Conservation (phyloP, 2,329 filamentous ascomycete species). For the Aspergillus sp. region DNA sequence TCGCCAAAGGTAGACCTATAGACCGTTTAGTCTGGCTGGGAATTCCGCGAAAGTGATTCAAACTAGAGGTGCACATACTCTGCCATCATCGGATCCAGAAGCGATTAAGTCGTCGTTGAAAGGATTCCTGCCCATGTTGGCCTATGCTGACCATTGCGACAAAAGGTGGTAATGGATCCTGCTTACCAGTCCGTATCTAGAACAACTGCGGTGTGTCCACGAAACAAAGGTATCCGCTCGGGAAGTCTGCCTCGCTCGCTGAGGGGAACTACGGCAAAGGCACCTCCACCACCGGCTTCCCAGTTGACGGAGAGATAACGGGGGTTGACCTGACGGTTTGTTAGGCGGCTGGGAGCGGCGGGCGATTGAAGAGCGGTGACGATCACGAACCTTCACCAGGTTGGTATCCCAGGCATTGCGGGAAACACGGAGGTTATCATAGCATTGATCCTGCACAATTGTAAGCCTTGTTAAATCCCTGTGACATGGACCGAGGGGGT, state of each 20-base stretch:
- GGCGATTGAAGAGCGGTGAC: conserved; percentile 27
- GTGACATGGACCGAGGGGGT: not conserved
- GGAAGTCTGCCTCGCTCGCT: conserved; percentile 87
- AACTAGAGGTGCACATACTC: conserved; percentile 48
- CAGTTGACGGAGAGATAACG: conserved; percentile 97
- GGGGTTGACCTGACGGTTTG: conserved; percentile 72
- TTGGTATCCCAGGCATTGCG: conserved; percentile 99
- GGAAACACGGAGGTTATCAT: conserved; percentile 95
- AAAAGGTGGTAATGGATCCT: conserved; percentile 16
- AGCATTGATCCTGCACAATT: conserved; percentile 75
- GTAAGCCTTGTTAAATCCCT: conserved; percentile 5
- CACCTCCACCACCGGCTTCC: conserved; percentile 93
- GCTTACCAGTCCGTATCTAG: conserved; percentile 93
- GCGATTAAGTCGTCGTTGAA: conserved; percentile 93
- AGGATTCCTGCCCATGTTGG: conserved; percentile 67
- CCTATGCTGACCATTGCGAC: not conserved
- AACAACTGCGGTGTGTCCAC: conserved; percentile 92
- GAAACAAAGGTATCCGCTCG: conserved; percentile 90
- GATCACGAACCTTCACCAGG: conserved; percentile 77
- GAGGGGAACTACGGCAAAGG: conserved; percentile 92
- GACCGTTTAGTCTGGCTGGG: conserved; percentile 8
- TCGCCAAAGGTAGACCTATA: conserved; percentile 82
- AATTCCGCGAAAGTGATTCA: not conserved
- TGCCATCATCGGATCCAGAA: conserved; percentile 93
- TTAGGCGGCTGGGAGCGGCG: conserved; percentile 21